Base-by-base conservation (phyloP, 2,329 filamentous ascomycete genomes). In the Immersiporthe knoxdaviesiana region DNA sequence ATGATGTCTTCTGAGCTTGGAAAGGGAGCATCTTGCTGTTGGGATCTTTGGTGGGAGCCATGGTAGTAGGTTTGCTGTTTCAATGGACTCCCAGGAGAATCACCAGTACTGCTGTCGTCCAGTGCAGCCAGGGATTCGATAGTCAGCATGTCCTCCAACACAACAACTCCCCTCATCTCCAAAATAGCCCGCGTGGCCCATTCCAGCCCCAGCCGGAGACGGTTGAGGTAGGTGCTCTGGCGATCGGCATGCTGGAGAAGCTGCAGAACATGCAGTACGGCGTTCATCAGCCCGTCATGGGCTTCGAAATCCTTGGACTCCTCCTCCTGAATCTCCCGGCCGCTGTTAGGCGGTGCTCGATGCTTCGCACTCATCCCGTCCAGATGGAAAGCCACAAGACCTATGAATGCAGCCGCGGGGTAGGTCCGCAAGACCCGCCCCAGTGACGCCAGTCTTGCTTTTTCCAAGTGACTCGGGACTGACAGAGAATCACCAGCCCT, bases 171-270 rank as follows among this genome's bases (percentile, higher is more conserved):
- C 24, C 11, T 54, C 50, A 54, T 27, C 50, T 54, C 50, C 12
- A 24, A 5, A 6, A 54, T 3, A 12, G 3, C 24, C 24, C 24
- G 50, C 50, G 11, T 27, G 11, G 50, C 50, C 50, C 50, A 54
- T 24, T 54, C 50, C 16, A 54, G 14, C 14, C 50, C 50, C 50
- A 54, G 50, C 24, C 24, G 50, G 50, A 54, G 50, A n/a, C 50
- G 50, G 50, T 54, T 54, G n/a, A 54, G 50, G 12, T 54, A 54
- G n/a, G 50, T 54, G 50, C 50, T 54, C 24, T 24, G 24, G 50
- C 50, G 50, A 11, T 54, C n/a, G 24, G 27, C 12, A 54, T 54
- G 50, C 50, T 54, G 50, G 24, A 54, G 50, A 54, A n/a, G 5
- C n/a, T 54, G 50, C 11, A 54, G n/a, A 16, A 27, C 27, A 14